These are phyloP conservation scores for Aspergillus conjunctus DNA, from an alignment of 495 filamentous ascomycete species.

Conservation along the genomic window DNA sequence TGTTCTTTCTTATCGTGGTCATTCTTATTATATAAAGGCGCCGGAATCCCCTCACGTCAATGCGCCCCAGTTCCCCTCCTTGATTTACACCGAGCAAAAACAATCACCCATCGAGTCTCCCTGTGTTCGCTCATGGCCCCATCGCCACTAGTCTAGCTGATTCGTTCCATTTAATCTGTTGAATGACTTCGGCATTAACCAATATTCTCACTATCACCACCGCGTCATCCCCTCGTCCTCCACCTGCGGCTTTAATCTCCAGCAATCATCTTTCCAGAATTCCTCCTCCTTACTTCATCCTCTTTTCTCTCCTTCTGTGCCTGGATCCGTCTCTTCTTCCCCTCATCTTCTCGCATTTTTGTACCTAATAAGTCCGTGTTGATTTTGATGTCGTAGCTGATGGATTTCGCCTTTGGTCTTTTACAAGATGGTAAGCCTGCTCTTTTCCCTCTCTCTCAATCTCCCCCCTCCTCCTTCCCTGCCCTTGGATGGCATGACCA, in stretches of 20 bases:
- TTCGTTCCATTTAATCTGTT: not conserved
- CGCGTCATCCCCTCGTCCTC: too few species aligned
- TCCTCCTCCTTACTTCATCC: not conserved
- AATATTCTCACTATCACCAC: too few species aligned
- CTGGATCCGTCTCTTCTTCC: slow-evolving; percentile 8
- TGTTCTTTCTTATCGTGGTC: too few species aligned
- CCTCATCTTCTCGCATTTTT: slow-evolving; percentile 2
- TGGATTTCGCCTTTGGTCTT: slow-evolving; percentile 17
- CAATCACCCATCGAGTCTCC: not conserved
- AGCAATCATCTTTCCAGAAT: not conserved
- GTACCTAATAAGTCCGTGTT: not conserved
- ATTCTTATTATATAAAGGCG: not conserved
- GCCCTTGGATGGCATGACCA: not conserved
- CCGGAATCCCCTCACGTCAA: slow-evolving; percentile 18
- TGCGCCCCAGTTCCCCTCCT: slow-evolving; percentile 6
- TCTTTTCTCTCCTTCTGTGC: slow-evolving; percentile 6
- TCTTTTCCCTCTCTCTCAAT: slow-evolving; percentile 2
- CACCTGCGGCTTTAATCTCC: slow-evolving; percentile 2
- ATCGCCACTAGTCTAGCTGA: not conserved
- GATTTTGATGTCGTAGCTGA: slow-evolving; percentile 12
- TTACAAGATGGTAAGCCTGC: slow-evolving; percentile 20
- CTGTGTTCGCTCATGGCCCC: not conserved
- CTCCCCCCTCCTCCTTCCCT: not conserved
- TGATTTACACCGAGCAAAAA: not conserved
- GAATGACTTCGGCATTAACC: not conserved